A percentile compares a stretch with the other conserved stretches of the same genome.
Conservation (phyloP, 2,329 filamentous ascomycete genomes). For the Coniochaeta sp. region DNA sequence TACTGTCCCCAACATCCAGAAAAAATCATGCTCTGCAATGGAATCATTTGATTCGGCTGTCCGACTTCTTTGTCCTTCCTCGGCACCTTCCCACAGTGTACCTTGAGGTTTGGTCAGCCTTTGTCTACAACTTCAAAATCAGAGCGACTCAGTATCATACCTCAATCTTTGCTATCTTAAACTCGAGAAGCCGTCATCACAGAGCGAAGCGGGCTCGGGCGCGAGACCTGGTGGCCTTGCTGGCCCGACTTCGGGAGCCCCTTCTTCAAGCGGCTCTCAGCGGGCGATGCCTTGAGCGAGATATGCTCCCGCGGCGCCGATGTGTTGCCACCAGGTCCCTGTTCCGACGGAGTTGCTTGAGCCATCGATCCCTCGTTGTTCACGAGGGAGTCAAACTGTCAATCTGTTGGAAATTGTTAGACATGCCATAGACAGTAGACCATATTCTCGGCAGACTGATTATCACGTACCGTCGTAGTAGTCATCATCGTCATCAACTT, state of each 20-base stretch:
- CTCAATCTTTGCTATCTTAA: conserved; percentile 16
- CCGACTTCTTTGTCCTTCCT: conserved; percentile 1
- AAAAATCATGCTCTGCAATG: conserved; percentile 1
- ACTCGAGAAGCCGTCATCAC: conserved; percentile 57
- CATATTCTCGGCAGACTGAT: neutral
- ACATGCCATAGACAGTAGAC: neutral
- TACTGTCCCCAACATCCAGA: neutral
- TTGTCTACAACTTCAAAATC: neutral
- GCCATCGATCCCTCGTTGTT: conserved; percentile 70
- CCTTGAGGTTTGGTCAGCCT: neutral
- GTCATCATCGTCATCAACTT: conserved; percentile 84
- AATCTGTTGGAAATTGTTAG: conserved; percentile 48
- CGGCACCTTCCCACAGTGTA: neutral
- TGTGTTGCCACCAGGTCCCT: conserved; percentile 21
- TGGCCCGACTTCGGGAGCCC: conserved; percentile 35
- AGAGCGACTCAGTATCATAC: conserved; percentile 6
- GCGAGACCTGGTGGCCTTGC: conserved; percentile 43
- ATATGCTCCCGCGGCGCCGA: conserved; percentile 34
- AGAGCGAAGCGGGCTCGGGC: conserved; percentile 62
- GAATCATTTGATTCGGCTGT: neutral
- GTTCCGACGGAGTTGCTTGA: conserved; percentile 45
- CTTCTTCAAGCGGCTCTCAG: conserved; percentile 39
- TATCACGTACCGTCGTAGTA: conserved; percentile 61
- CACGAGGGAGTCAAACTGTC: conserved; percentile 84
- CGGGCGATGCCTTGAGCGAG: conserved; percentile 22